Evolutionary conservation across 177 flowering plant genomes (phyloP).

Genomic region (Vitis hybrid): DNA sequence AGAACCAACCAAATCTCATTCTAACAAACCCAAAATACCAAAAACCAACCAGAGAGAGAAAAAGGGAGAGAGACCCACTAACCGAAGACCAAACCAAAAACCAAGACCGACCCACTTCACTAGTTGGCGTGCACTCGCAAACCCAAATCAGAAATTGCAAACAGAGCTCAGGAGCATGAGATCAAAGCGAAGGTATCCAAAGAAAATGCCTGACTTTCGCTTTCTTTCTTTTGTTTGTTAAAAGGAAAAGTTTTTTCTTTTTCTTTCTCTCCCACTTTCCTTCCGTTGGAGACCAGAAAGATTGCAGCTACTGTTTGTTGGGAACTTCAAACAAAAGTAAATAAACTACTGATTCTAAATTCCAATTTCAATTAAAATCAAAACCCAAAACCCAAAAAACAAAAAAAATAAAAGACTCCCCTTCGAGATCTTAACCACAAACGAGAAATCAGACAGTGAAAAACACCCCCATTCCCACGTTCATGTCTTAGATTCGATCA

Average conservation of each 20-base stretch:
- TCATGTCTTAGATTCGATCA: too few relatives aligned
- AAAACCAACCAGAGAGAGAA: constrained; percentile 6
- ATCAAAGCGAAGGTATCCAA: constrained; percentile 31
- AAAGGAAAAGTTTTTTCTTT: constrained; percentile 33
- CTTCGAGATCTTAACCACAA: too few relatives aligned
- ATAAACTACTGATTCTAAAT: neutral
- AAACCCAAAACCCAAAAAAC: neutral
- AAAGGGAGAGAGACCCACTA: constrained; percentile 14
- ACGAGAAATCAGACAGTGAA: too few relatives aligned
- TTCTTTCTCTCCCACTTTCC: constrained; percentile 4
- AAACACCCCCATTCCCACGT: too few relatives aligned
- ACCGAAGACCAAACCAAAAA: constrained; percentile 7
- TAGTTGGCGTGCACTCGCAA: constrained; percentile 17
- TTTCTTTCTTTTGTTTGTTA: constrained; percentile 30
- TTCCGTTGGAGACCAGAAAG: constrained; percentile 20
- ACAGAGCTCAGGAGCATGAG: constrained; percentile 8
- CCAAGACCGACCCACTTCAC: constrained; percentile 19
- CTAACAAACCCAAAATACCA: constrained; percentile 9
- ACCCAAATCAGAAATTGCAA: constrained; percentile 15
- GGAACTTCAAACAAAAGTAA: neutral
- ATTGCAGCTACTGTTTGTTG: constrained; percentile 19
- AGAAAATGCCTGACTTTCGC: constrained; percentile 23
- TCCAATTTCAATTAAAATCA: neutral
- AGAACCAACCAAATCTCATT: constrained; percentile 18
- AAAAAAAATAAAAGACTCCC: neutral